Conservation (phyloP, 495 filamentous ascomycete genomes). For the Penicillium manginii region DNA sequence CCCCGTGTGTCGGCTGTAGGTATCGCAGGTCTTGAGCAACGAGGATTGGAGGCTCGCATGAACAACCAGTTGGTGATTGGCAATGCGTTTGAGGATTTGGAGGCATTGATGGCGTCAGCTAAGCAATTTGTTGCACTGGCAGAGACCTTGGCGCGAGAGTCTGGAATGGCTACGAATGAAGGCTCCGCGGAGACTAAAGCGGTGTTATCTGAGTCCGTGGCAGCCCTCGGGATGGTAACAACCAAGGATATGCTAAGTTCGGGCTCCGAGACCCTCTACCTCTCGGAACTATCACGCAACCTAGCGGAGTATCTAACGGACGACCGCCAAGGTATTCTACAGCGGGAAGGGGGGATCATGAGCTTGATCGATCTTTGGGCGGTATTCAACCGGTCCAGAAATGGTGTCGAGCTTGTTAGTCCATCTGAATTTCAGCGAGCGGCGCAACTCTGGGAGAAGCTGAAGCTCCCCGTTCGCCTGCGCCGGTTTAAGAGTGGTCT, state of each 20-base stretch:
- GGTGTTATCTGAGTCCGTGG: constrained; percentile 79
- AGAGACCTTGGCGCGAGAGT: constrained; percentile 79
- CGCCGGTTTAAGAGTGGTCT: constrained; percentile 90
- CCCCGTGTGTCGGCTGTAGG: constrained; percentile 70
- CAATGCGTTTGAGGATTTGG: constrained; percentile 93
- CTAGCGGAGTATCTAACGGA: constrained; percentile 94
- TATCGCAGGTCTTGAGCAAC: constrained; percentile 88
- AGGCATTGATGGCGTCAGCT: constrained; percentile 94
- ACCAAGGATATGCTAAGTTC: constrained; percentile 87
- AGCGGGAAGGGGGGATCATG: constrained; percentile 88
- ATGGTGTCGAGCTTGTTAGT: constrained; percentile 92
- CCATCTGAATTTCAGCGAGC: constrained; percentile 92
- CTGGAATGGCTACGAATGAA: constrained; percentile 57
- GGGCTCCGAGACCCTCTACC: constrained; percentile 61
- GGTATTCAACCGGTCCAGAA: constrained; percentile 92
- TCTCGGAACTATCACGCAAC: constrained; percentile 82
- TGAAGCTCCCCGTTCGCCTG: constrained; percentile 83
- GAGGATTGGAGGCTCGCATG: constrained; percentile 77
- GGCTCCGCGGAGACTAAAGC: constrained; percentile 67
- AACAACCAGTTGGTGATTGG: constrained; percentile 94
- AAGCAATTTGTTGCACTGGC: constrained; percentile 94
- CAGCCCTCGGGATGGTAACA: constrained; percentile 83
- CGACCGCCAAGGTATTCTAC: constrained; percentile 79
- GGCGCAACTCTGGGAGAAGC: constrained; percentile 81
- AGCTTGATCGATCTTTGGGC: constrained; percentile 96